These are phyloP conservation scores for Hibiscus tridactylites DNA, from an alignment of 345 rosid genomes.

Conservation along the genomic window DNA sequence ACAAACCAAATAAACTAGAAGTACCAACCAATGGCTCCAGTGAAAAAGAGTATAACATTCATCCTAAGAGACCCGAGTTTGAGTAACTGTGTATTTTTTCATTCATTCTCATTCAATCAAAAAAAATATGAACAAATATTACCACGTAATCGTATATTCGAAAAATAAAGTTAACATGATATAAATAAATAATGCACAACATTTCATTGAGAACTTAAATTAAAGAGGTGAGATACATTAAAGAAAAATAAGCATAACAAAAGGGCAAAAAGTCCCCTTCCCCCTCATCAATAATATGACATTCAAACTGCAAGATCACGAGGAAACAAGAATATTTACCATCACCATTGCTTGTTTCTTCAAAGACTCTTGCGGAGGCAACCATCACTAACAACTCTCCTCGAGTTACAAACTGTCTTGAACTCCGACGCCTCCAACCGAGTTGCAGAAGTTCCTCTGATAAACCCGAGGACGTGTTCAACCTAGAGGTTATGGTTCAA, in stretches of 20 bases:
- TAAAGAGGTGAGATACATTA: background rate
- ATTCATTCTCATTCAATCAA: too few relatives aligned
- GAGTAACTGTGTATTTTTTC: too few relatives aligned
- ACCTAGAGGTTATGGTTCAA: background rate
- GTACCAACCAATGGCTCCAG: too few relatives aligned
- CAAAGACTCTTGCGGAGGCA: background rate
- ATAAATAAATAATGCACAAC: background rate
- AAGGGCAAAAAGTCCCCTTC: background rate
- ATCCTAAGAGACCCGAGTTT: too few relatives aligned
- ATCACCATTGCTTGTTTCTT: background rate
- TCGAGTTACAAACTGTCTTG: background rate
- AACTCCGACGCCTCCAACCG: background rate
- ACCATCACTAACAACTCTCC: background rate
- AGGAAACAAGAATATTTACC: background rate
- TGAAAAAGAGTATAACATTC: too few relatives aligned
- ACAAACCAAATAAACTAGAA: too few relatives aligned
- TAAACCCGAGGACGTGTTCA: background rate
- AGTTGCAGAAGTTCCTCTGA: background rate
- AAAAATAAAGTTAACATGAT: too few relatives aligned
- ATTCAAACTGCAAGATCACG: background rate
- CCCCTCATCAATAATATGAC: background rate
- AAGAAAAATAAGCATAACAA: background rate
- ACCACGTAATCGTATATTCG: too few relatives aligned
- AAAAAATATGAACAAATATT: too few relatives aligned
- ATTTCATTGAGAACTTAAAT: background rate